Base-by-base conservation (phyloP, 2,329 filamentous ascomycete species). In the Aspergillus sergii region DNA sequence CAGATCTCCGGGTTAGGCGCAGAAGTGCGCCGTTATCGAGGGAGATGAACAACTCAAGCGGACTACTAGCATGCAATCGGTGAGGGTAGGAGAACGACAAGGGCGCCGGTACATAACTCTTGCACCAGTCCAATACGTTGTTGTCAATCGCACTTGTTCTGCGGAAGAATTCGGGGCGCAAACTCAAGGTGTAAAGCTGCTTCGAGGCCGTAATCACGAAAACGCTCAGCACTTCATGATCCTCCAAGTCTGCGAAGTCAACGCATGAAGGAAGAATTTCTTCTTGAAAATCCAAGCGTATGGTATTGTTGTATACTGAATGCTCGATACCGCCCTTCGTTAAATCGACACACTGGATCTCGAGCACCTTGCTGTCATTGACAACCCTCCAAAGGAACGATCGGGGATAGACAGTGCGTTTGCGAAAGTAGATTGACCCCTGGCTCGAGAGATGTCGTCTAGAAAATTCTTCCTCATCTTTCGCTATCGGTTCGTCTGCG, bases 371-470 rank as follows among this genome's bases (percentile, higher is more conserved):
- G 72, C 89, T 88, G 71, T 92, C 88, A 73, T 96, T 91, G 64
- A 97, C 81, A 45, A 98, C 85, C 70, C 94, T 88, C 95, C 95
- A 99, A 55, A 97, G 85, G 75, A 98, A 96, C 78, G 88, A 92
- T 74, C 91, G 89, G 45, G 95, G 95, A 67, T 90, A 89, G 67
- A 86, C 83, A 73, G 91, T 88, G 76, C 90, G 86, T 76, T 87
- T 86, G 60, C 95, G 89, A 78, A 96, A 93, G 81, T 92, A 97
- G 61, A 98, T 85, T 2, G 92, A 93, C 32, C 92, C 90, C 36
- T 93, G 87, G 2, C 84, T 89, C 30, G 94, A 92, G 59, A 97
- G 82, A 73, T 91, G 87, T 66, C 87, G 89, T 64, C 86, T 83
- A 68, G 89, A 87, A 73, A 96, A 97, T 11, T 86, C 82, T n/a